These are phyloP conservation scores for Mortierella sp. DNA, from an alignment of 371 early-diverging fungal species.

Conservation along the genomic window DNA sequence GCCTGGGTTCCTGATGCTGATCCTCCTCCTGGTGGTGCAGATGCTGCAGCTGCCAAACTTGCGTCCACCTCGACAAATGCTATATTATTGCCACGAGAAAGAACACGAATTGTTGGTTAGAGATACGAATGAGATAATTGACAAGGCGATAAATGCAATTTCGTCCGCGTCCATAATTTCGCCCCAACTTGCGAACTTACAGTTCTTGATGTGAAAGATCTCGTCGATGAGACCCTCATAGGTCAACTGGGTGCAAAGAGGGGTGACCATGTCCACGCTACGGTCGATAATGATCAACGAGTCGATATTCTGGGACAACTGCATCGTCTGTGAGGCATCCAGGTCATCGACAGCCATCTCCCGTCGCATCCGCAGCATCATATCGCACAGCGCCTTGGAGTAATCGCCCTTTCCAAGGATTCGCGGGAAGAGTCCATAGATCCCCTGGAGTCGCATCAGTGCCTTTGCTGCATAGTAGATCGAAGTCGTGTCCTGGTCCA, in stretches of 20 bases:
- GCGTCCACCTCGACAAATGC: conserved; percentile 77
- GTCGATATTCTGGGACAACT: conserved; percentile 83
- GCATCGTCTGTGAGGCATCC: conserved; percentile 60
- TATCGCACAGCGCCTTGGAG: conserved; percentile 84
- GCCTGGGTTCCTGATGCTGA: conserved; percentile 27
- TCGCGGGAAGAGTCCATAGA: conserved; percentile 89
- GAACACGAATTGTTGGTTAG: background rate
- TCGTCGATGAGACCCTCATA: conserved; percentile 96
- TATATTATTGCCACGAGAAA: conserved; percentile 11
- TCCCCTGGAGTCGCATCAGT: conserved; percentile 87
- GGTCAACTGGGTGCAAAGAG: conserved; percentile 93
- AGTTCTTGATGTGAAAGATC: conserved; percentile 75
- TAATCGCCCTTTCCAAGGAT: conserved; percentile 92
- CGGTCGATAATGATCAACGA: conserved; percentile 93
- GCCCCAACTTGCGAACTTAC: conserved; percentile 52
- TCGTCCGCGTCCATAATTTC: background rate
- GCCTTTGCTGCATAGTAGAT: conserved; percentile 86
- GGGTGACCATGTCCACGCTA: conserved; percentile 90
- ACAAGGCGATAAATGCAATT: too few species aligned
- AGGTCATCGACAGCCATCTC: conserved; percentile 77
- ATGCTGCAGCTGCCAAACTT: conserved; percentile 48
- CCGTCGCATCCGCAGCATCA: conserved; percentile 85
- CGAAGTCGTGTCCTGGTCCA: conserved; percentile 83
- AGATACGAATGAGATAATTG: background rate
- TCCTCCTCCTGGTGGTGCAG: conserved; percentile 38